Percentiles rank a stretch among this genome's conserved stretches.
These are phyloP conservation scores for Penicillium sp. DNA, from an alignment of 2,329 filamentous ascomycete genomes.

Conservation along the genomic window DNA sequence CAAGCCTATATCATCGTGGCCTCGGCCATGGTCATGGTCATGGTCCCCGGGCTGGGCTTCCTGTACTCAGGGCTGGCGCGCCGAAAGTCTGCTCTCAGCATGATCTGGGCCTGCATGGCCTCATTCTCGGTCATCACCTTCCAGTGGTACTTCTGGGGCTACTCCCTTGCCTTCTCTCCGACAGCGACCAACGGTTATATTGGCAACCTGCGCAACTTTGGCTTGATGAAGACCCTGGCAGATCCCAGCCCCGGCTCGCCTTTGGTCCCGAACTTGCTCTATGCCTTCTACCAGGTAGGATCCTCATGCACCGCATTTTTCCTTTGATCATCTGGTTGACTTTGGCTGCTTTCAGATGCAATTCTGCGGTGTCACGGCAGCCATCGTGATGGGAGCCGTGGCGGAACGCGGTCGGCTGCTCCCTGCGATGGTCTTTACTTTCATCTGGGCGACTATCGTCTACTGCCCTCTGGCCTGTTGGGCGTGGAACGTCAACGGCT, in stretches of 20 bases:
- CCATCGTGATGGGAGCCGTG: constrained; percentile 86
- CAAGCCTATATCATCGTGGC: constrained; percentile 89
- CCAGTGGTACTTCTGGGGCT: constrained; percentile 99
- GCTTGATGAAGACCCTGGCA: constrained; percentile 78
- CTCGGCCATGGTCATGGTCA: constrained; percentile 89
- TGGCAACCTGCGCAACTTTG: constrained; percentile 84
- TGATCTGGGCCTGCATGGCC: constrained; percentile 97
- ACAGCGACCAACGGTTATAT: constrained; percentile 85
- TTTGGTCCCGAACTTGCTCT: constrained; percentile 83
- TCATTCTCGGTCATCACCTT: constrained; percentile 88
- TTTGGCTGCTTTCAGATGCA: constrained; percentile 65
- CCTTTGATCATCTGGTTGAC: too few species aligned
- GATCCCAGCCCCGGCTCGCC: constrained; percentile 84
- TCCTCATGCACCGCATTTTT: too few species aligned
- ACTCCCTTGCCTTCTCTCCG: constrained; percentile 85
- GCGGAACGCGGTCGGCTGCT: constrained; percentile 91
- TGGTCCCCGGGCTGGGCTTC: constrained; percentile 95
- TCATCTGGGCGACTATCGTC: constrained; percentile 94
- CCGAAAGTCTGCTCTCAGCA: constrained; percentile 91
- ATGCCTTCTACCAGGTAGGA: constrained; percentile 84
- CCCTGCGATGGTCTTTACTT: constrained; percentile 91
- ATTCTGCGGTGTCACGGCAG: constrained; percentile 91
- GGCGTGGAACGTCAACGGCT: constrained; percentile 94
- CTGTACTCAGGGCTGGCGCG: constrained; percentile 97
- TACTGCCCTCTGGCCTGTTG: constrained; percentile 97